Evolutionary conservation across 257 asterid genomes (phyloP), one percentile per base, ranked within the genome.

Genomic region (Fraxinus quadrangulata): DNA sequence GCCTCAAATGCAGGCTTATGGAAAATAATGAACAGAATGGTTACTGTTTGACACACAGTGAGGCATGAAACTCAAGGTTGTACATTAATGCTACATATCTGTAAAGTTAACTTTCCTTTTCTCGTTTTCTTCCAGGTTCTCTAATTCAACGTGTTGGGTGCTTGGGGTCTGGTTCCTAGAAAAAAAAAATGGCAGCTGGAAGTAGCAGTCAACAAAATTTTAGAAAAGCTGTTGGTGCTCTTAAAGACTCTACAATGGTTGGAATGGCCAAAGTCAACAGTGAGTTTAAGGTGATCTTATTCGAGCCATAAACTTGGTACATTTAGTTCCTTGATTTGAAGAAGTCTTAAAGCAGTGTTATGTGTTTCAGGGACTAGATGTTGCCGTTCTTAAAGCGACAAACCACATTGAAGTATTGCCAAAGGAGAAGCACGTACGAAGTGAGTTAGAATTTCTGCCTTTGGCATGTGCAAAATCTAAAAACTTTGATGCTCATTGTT

Each of bases 371-470:
- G 91, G 67, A 11, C 80, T 93, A 59, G 90, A 85, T 80, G 88
- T 90, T 67, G 89, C 97, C 78, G 78, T 91, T 76, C 89, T 93
- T 33, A 93, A 93, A 88, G 97, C 97, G 75, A 93, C 98, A 42
- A 91, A 86, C 85, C 97, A 93, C 61, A 88, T 81, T 17, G 96
- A 93, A 77, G 75, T 72, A 73, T 69, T 90, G 82, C 98, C 98
- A 11, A 93, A 93, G 77, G 92, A 90, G 87, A 93, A 91, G 87
- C 97, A 93, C 30, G 87, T 91, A 76, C 79, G 83, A 84, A 86
- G 97, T 93, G 89, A 88, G 97, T 79, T 68, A 71, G 68, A 47
- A 47, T 42, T 71, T 77, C 31, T 19, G 36, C 24, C 33, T 67
- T 31, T 7, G 5, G 12, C n/a, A 5, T 28, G n/a, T 66, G 42